phyloP scores from a whole-genome alignment of 371 early-diverging fungal species.

The Dipsacomyces acuminosporus region DNA sequence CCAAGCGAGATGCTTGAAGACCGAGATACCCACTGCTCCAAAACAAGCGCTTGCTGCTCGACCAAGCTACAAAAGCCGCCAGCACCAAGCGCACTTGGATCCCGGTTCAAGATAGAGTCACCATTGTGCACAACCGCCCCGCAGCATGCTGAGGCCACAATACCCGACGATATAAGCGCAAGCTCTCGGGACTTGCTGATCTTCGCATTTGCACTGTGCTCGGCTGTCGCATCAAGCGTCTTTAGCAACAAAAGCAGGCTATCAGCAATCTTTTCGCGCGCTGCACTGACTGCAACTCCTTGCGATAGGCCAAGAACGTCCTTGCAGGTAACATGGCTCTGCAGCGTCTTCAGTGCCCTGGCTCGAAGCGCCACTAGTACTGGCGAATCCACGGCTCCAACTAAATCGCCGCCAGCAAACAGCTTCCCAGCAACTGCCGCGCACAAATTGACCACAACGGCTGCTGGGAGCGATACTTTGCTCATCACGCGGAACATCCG shows the following conservation, averaged over 20 bases:
- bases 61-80: not conserved
- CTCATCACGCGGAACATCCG: constrained; percentile 39
- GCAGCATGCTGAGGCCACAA: constrained; percentile 5
- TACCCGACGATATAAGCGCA: constrained; percentile 6
- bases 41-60: constrained; percentile 9
- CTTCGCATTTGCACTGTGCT: not conserved
- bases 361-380: constrained; percentile 3
- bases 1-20: too few species aligned
- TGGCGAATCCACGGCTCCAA: not conserved
- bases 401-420: not conserved
- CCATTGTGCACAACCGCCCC: constrained; percentile 10
- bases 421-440: constrained; percentile 1
- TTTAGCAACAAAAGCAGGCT: not conserved
- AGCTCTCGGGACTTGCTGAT: constrained; percentile 1
- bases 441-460: constrained; percentile 10
- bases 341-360: constrained; percentile 11
- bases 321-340: not conserved
- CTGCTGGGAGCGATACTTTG: constrained; percentile 17
- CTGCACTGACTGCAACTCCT: constrained; percentile 1
- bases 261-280: constrained; percentile 6
- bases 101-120: not conserved
- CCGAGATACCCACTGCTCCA: not conserved
- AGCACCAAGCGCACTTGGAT: not conserved
- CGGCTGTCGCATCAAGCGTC: too few species aligned
- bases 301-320: not conserved